Base-by-base conservation (phyloP, 108 stramenopile genomes). In the Skeletonema tropicum region DNA sequence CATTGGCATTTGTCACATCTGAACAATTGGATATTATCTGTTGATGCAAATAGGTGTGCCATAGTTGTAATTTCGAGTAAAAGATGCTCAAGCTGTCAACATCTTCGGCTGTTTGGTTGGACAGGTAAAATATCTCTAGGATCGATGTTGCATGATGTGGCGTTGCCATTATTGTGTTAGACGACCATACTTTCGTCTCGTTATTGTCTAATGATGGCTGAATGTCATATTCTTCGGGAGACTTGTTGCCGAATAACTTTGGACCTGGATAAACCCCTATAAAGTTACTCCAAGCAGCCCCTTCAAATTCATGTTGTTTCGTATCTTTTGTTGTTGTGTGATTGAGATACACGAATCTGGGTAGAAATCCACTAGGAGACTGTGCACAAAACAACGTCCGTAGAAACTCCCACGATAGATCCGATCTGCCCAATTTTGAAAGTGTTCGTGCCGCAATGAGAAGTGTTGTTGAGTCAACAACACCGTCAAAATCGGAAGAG, bases 311-410 rank as follows among this genome's bases (percentile, higher is more conserved):
- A 29, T 42, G 45, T 2, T 21, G 26, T 29, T 29, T 29, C 26
- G 26, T 57, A 33, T 52, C 26, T 6, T 49, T 19, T 32, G 35
- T 29, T 36, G 42, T 60, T 41, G 65, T 79, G n/a, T 55, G 71
- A 64, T 64, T 77, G 31, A 74, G 42, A 58, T 83, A 86, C 0
- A 69, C 64, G 38, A 58, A 80, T 58, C 48, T 49, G 9, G 85
- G 85, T 19, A 86, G 8, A 48, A 83, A 83, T 6, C 85, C 85
- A 45, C 80, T 75, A 26, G 46, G 23, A 13, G 69, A 74, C 74
- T 86, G 85, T 8, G 45, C 69, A 3, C 8, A 14, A 57, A 83
- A 83, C n/a, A 83, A 12, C 15, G 82, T 79, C 46, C 68, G 39
- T 3, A 83, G 73, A 48, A 79, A 79, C 21, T 66, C 25, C 82